Evolutionary conservation across 331 rosid species (phyloP).

Genomic region (Acacia pycnantha): DNA sequence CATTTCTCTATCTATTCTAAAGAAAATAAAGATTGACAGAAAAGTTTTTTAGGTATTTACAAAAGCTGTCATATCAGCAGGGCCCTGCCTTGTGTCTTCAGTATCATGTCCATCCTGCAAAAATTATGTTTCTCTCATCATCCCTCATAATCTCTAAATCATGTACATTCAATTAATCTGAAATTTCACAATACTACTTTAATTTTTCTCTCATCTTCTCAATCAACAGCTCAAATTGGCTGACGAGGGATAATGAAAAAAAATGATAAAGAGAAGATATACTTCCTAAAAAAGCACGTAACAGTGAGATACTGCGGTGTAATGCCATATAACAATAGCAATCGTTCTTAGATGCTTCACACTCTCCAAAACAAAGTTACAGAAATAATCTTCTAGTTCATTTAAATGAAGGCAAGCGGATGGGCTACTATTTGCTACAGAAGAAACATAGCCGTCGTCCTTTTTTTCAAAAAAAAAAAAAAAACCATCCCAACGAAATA

Average conservation of each 20-base stretch:
- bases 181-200: no score
- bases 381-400: background rate
- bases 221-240: no score
- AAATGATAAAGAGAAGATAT: no score
- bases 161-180: no score
- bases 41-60: slow-evolving; percentile 21
- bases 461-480: no score
- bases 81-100: slow-evolving; percentile 46
- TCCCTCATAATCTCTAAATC: no score
- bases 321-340: background rate
- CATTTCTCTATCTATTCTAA: background rate
- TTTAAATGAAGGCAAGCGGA: background rate
- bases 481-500: background rate
- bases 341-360: background rate
- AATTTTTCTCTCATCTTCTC: no score
- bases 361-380: background rate
- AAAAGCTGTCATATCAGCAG: slow-evolving; percentile 52
- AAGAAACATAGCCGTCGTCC: background rate
- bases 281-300: no score
- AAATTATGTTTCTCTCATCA: no score
- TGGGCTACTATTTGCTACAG: background rate
- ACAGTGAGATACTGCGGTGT: background rate
- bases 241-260: no score
- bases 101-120: slow-evolving; percentile 34
- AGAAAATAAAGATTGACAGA: background rate